phyloP scores from a whole-genome alignment of 306 rosid genomes.

The Alnus rubra region DNA sequence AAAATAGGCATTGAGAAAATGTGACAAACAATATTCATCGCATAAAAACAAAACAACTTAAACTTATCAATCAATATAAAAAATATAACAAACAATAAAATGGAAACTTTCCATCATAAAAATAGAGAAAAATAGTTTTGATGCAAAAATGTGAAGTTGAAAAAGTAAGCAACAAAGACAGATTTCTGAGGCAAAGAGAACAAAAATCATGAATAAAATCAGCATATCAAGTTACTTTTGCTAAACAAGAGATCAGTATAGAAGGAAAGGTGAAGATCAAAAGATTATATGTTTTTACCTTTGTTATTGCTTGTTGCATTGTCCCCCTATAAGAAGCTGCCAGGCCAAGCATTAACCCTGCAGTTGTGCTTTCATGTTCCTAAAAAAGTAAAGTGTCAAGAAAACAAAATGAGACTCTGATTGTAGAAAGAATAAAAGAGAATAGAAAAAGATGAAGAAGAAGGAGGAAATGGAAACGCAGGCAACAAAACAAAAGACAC shows the following conservation, averaged over 20 bases:
- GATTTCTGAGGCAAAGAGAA: background rate
- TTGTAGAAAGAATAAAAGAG: slow-evolving; percentile 25
- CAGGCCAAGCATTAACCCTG: slow-evolving; percentile 92
- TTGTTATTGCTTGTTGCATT: slow-evolving; percentile 91
- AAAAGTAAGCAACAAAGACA: background rate
- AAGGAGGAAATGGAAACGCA: background rate
- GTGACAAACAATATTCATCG: background rate
- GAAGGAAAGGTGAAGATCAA: background rate
- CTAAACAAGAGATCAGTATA: background rate
- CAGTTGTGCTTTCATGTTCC: slow-evolving; percentile 97
- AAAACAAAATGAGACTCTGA: slow-evolving; percentile 25
- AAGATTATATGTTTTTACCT: slow-evolving; percentile 45
- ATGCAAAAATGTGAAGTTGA: background rate
- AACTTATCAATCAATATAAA: background rate
- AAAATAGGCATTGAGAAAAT: background rate
- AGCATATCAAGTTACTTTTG: background rate
- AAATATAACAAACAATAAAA: background rate
- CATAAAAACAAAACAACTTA: background rate
- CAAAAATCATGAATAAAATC: background rate
- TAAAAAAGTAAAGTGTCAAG: slow-evolving; percentile 35
- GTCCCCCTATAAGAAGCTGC: slow-evolving; percentile 95
- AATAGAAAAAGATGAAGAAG: slow-evolving; percentile 8
- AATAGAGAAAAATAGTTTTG: background rate
- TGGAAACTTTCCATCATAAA: background rate
- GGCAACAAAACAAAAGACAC: background rate